These are phyloP conservation scores for Kappamyces sp. DNA, from an alignment of 192 early-diverging fungal species.

Conservation along the genomic window DNA sequence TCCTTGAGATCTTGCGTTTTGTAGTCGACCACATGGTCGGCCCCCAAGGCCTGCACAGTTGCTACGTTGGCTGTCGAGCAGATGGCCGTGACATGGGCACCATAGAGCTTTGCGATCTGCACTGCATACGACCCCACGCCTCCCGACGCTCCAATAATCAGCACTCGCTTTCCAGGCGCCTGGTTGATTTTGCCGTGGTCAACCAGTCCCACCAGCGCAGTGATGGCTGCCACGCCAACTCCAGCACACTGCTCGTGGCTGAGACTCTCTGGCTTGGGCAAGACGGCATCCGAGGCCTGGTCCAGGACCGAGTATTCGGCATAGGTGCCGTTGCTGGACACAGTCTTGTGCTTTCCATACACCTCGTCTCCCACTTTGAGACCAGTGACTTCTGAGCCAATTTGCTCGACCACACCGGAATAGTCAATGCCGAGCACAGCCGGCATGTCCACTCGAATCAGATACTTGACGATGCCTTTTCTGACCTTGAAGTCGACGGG, in stretches of 20 bases:
- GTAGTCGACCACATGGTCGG: conserved; percentile 55
- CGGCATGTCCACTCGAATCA: conserved; percentile 11
- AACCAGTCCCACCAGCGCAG: conserved; percentile 20
- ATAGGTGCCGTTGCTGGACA: conserved; percentile 16
- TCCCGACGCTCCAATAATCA: conserved; percentile 26
- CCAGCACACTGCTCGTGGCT: conserved; percentile 15
- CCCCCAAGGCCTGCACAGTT: conserved; percentile 43
- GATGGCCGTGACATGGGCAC: conserved; percentile 48
- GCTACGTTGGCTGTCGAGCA: conserved; percentile 44
- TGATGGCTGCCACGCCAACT: conserved; percentile 20
- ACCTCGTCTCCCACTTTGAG: conserved; percentile 20
- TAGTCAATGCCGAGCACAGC: conserved; percentile 26
- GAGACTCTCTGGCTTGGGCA: conserved; percentile 9
- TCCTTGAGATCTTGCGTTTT: conserved; percentile 31
- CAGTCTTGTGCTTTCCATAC: conserved; percentile 16
- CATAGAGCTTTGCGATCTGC: conserved; percentile 32
- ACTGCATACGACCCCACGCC: conserved; percentile 18
- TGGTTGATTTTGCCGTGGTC: conserved; percentile 6
- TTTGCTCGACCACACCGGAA: conserved; percentile 16
- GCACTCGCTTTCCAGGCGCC: conserved; percentile 16
- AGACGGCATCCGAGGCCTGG: conserved; percentile 8
- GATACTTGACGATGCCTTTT: conserved; percentile 8
- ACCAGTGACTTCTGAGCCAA: conserved; percentile 1
- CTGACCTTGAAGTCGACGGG: conserved; percentile 24
- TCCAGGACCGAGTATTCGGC: conserved; percentile 18